phyloP scores from a whole-genome alignment of 768 basidiomycete species.

The Amanita muscaria region DNA sequence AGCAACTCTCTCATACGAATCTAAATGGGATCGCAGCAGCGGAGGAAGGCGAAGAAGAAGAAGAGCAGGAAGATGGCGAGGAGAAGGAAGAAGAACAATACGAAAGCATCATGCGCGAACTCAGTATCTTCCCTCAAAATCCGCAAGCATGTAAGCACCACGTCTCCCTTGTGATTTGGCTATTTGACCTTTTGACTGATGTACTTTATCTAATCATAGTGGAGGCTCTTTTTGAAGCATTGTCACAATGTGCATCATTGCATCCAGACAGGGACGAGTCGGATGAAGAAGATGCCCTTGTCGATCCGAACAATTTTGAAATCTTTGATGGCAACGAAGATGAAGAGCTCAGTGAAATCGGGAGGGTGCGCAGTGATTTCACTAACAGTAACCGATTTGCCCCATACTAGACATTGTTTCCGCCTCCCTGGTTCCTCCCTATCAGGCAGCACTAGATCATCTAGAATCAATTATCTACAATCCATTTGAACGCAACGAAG shows the following conservation, averaged over 20 bases:
- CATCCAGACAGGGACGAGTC: constrained; percentile 59
- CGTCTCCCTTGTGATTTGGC: not conserved
- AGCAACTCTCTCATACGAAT: constrained; percentile 3
- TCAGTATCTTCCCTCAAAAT: constrained; percentile 63
- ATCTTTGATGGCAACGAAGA: constrained; percentile 47
- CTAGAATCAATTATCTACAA: constrained; percentile 77
- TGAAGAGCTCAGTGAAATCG: constrained; percentile 77
- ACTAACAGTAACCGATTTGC: constrained; percentile 65
- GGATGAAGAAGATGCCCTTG: constrained; percentile 48
- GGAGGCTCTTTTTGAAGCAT: constrained; percentile 77
- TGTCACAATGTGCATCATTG: constrained; percentile 76
- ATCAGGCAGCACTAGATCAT: constrained; percentile 72
- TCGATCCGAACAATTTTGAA: constrained; percentile 47
- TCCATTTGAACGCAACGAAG: constrained; percentile 21
- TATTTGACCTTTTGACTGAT: not conserved
- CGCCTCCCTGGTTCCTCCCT: constrained; percentile 16
- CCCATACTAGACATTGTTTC: constrained; percentile 66
- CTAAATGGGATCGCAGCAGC: constrained; percentile 17
- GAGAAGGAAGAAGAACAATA: constrained; percentile 27
- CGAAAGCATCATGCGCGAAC: constrained; percentile 58
- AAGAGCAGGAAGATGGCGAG: not conserved
- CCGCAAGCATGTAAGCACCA: constrained; percentile 44
- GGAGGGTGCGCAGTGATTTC: constrained; percentile 92
- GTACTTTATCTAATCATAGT: constrained; percentile 34
- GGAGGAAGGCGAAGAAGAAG: constrained; percentile 6